A percentile compares a stretch with the other conserved stretches of the same genome.
Conservation (phyloP, 768 basidiomycete genomes). For the Lactarius evosmus region DNA sequence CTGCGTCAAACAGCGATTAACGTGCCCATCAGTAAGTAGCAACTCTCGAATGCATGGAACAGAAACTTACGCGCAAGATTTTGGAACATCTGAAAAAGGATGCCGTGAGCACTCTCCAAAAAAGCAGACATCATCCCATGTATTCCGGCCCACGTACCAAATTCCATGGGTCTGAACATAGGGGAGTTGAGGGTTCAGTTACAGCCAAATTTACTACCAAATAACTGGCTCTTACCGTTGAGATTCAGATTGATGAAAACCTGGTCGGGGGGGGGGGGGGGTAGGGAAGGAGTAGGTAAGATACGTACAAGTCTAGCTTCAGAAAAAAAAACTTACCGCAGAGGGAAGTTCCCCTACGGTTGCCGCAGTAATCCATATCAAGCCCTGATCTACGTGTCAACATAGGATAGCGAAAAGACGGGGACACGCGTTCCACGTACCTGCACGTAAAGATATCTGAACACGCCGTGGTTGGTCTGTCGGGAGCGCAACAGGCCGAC, state of each 20-base stretch:
- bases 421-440: slow-evolving; percentile 1
- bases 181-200: not conserved
- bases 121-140: not conserved
- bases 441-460: slow-evolving; percentile 9
- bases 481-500: slow-evolving; percentile 10
- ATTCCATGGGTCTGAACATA: slow-evolving; percentile 12
- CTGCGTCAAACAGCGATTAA: not conserved
- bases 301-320: not conserved
- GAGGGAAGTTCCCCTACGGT: slow-evolving; percentile 9
- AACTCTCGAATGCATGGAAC: not conserved
- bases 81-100: slow-evolving; percentile 18
- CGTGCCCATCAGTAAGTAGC: not conserved
- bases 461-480: not conserved
- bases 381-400: slow-evolving; percentile 14
- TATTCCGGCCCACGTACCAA: slow-evolving; percentile 2
- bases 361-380: slow-evolving; percentile 12
- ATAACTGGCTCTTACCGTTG: slow-evolving; percentile 6
- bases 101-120: not conserved
- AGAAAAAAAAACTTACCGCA: not conserved
- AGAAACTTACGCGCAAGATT: slow-evolving; percentile 5
- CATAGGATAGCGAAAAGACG: not conserved
- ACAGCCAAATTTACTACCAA: not conserved
- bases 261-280: not conserved
- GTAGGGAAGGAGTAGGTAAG: no score
- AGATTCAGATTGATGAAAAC: slow-evolving; percentile 19